A percentile compares a stretch with the other conserved stretches of the same genome.
phyloP scores from a whole-genome alignment of 2,329 filamentous ascomycete species.

The Cercospora zeae-maydis region DNA sequence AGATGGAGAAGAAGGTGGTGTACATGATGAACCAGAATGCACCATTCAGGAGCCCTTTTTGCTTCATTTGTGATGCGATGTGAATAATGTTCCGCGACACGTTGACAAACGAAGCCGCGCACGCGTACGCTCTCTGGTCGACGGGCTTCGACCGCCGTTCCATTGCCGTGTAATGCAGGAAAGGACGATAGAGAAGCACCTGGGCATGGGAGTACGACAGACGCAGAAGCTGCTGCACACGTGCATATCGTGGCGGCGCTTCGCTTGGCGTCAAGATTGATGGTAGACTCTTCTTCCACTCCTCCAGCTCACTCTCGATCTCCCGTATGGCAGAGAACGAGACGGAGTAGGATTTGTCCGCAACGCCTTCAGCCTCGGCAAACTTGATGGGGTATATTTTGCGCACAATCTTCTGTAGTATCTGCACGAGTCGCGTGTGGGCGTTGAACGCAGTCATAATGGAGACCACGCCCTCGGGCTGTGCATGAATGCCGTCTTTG shows the following conservation, averaged over 20 bases:
- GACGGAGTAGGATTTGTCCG: slow-evolving; percentile 58
- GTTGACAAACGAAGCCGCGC: slow-evolving; percentile 63
- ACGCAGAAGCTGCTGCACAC: slow-evolving; percentile 68
- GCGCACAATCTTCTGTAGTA: slow-evolving; percentile 60
- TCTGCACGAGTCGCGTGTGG: slow-evolving; percentile 55
- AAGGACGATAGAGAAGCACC: slow-evolving; percentile 77
- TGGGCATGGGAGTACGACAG: slow-evolving; percentile 82
- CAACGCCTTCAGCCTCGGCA: slow-evolving; percentile 37
- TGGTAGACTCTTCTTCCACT: slow-evolving; percentile 66
- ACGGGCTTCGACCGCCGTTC: slow-evolving; percentile 49
- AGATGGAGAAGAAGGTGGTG: slow-evolving; percentile 75
- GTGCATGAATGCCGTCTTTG: slow-evolving; percentile 48
- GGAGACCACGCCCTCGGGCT: slow-evolving; percentile 54
- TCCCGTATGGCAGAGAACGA: slow-evolving; percentile 63
- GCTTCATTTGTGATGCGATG: slow-evolving; percentile 73
- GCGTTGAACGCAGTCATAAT: slow-evolving; percentile 60
- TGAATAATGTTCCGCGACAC: slow-evolving; percentile 72
- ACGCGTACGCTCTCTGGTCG: slow-evolving; percentile 77
- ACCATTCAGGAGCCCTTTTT: slow-evolving; percentile 69
- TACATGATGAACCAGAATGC: slow-evolving; percentile 87
- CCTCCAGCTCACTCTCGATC: slow-evolving; percentile 60
- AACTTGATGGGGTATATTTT: slow-evolving; percentile 62
- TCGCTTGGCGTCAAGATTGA: slow-evolving; percentile 76
- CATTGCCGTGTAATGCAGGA: slow-evolving; percentile 76
- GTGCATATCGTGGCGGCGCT: slow-evolving; percentile 62